Evolutionary conservation across 2,329 filamentous ascomycete genomes (phyloP).

Genomic region (Penicillium aurantiogriseum): DNA sequence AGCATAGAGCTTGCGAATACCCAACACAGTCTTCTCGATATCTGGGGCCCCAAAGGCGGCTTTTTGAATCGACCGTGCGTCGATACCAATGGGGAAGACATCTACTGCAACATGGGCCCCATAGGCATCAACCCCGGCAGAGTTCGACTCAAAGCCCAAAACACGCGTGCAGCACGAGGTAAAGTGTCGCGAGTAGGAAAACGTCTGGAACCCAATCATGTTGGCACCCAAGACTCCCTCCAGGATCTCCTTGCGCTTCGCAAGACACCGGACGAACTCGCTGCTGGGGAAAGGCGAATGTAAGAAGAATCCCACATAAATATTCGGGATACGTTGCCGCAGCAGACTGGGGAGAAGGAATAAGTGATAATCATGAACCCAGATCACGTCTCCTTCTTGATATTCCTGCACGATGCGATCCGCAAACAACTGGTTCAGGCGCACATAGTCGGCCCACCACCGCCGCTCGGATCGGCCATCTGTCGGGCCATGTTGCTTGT

Average conservation of each 20-base stretch:
- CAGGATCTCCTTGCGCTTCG: slow-evolving; percentile 82
- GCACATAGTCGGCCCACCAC: slow-evolving; percentile 89
- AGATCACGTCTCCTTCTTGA: slow-evolving; percentile 86
- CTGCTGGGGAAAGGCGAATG: slow-evolving; percentile 94
- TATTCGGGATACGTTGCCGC: slow-evolving; percentile 78
- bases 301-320: slow-evolving; percentile 92
- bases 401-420: slow-evolving; percentile 85
- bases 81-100: slow-evolving; percentile 92
- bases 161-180: slow-evolving; percentile 90
- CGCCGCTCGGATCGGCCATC: slow-evolving; percentile 78
- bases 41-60: slow-evolving; percentile 69
- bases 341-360: slow-evolving; percentile 86
- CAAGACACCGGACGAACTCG: slow-evolving; percentile 88
- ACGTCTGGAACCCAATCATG: slow-evolving; percentile 92
- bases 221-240: slow-evolving; percentile 89
- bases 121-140: slow-evolving; percentile 81
- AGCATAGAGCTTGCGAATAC: slow-evolving; percentile 73
- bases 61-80: slow-evolving; percentile 74
- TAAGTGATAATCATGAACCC: slow-evolving; percentile 93
- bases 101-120: slow-evolving; percentile 86
- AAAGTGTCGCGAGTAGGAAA: slow-evolving; percentile 93
- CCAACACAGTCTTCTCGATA: slow-evolving; percentile 68
- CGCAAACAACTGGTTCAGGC: slow-evolving; percentile 89
- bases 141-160: slow-evolving; percentile 83
- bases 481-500: slow-evolving; percentile 88